Base-by-base conservation (phyloP, 2,329 filamentous ascomycete species). In the Aureobasidium zeae region DNA sequence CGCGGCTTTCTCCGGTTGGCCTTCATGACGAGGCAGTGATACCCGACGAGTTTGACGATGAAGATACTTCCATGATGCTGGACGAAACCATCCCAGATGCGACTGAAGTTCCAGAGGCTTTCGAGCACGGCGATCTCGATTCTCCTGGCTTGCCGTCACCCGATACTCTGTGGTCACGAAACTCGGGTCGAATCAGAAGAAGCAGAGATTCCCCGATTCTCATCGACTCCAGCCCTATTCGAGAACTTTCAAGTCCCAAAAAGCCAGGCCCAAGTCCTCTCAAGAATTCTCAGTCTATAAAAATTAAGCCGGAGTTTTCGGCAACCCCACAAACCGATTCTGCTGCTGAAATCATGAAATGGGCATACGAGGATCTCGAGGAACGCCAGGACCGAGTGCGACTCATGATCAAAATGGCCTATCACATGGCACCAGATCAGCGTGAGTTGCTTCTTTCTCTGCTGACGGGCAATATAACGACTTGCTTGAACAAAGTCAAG, bases 391-490 rank as follows among this genome's bases (percentile, higher is more conserved):
- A 74, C 48, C 57, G 68, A 9, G 62, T 19, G 50, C 47, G 17
- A 3, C 35, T 57, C 2, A 31, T 48, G 19, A 32, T 28, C 25
- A 29, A 38, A 16, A 16, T 42, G 8, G 30, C 13, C n/a, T 36
- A n/a, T 13, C 6, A 16, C 9, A 17, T 42, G 2, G 9, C 21
- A 9, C n/a, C 30, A 5, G 24, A 19, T 12, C 33, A 11, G n/a
- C 19, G 42, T 11, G 35, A 38, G 10, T 15, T 16, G 15, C 19
- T 45, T n/a, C 12, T 20, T 2, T 16, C 11, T 25, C 19, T 65
- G 47, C 65, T 73, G 25, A 70, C 64, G 51, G 62, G 61, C 51
- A 68, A 59, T 48, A 63, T 73, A 49, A 73, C 62, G 51, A 59
- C 54, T 50, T 31, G 28, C 10, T 13, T 41, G n/a, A 16, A 19